Evolutionary conservation across 2,329 filamentous ascomycete species (phyloP).

Genomic region (Exophiala sp.): DNA sequence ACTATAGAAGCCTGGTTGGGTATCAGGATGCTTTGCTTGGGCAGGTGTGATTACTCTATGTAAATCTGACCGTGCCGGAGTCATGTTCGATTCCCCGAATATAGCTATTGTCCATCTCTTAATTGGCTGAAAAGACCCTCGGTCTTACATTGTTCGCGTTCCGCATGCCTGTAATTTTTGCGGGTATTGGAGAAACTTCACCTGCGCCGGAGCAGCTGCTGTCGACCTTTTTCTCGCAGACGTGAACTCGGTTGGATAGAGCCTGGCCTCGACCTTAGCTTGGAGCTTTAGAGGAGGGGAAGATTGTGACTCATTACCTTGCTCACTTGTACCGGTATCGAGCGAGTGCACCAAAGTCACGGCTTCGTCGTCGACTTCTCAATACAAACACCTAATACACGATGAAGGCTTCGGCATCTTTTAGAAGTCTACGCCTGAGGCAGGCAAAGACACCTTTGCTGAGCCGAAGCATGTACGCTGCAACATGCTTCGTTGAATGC

Average conservation of each 20-base stretch:
- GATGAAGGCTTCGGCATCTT: slow-evolving; percentile 19
- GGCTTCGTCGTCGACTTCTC: background rate
- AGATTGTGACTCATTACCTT: background rate
- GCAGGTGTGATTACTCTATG: too few species aligned
- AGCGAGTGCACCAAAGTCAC: background rate
- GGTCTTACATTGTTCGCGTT: background rate
- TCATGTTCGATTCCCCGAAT: background rate
- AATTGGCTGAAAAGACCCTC: background rate
- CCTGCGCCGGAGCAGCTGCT: background rate
- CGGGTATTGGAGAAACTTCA: background rate
- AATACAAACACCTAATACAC: background rate
- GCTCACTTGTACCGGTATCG: background rate
- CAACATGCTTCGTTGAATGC: background rate
- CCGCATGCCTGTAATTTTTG: background rate
- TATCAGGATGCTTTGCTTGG: background rate
- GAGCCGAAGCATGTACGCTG: slow-evolving; percentile 8
- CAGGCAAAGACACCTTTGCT: slow-evolving; percentile 11
- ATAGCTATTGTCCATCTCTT: background rate
- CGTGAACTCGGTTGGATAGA: background rate
- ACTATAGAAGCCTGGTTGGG: background rate
- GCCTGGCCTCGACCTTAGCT: background rate
- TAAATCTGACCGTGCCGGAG: background rate
- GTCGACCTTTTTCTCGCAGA: background rate
- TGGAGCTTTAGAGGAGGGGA: background rate
- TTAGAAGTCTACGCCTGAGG: slow-evolving; percentile 21